Conservation (phyloP, 441 rosid genomes). For the Eugenia klotzschiana region DNA sequence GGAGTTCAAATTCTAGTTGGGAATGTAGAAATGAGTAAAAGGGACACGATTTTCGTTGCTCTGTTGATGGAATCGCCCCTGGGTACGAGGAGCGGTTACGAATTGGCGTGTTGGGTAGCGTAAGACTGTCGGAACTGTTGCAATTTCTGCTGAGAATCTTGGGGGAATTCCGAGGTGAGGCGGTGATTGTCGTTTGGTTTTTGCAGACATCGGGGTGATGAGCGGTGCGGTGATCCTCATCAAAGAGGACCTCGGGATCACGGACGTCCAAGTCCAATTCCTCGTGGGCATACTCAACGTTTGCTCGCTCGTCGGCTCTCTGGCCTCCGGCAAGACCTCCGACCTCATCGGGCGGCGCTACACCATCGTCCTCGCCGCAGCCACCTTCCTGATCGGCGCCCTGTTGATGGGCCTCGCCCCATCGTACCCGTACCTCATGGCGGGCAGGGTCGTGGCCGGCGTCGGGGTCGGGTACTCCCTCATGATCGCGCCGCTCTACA, state of each 20-base stretch:
- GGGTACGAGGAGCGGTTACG: background rate
- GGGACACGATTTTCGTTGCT: background rate
- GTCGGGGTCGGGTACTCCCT: conserved; percentile 48
- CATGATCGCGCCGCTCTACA: conserved; percentile 49
- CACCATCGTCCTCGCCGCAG: conserved; percentile 37
- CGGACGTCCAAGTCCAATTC: conserved; percentile 22
- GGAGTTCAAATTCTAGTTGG: background rate
- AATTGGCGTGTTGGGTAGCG: background rate
- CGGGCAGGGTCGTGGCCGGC: conserved; percentile 39
- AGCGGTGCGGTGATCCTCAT: conserved; percentile 40
- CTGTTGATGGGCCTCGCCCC: conserved; percentile 46
- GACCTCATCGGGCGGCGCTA: conserved; percentile 45
- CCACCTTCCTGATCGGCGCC: conserved; percentile 34
- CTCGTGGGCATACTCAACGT: conserved; percentile 36
- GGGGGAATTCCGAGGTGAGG: background rate
- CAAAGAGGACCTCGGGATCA: conserved; percentile 21
- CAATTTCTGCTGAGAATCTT: background rate
- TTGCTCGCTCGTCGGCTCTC: conserved; percentile 33
- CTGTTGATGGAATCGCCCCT: background rate
- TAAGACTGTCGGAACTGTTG: background rate
- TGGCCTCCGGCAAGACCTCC: conserved; percentile 43
- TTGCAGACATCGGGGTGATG: conserved; percentile 55
- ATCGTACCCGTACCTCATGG: conserved; percentile 19
- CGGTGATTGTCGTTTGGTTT: background rate
- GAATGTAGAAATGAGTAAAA: background rate